These are phyloP conservation scores for Phytopythium montanum DNA, from an alignment of 352 stramenopile species.

Conservation along the genomic window DNA sequence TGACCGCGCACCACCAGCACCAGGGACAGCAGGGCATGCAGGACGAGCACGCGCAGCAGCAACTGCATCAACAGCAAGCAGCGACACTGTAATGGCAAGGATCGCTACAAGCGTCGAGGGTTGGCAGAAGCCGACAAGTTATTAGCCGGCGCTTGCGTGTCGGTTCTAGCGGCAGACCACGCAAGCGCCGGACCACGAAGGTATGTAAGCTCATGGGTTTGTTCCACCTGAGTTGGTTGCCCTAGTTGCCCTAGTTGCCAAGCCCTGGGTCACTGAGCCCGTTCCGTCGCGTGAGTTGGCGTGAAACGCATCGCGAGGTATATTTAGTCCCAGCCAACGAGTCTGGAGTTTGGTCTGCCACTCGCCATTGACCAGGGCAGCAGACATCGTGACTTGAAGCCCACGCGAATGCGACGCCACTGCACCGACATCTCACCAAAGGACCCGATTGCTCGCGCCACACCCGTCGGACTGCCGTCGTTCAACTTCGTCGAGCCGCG, in stretches of 20 bases:
- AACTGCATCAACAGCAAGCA: conserved; percentile 20
- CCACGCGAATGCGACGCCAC: neutral
- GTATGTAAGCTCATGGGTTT: neutral
- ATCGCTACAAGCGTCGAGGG: neutral
- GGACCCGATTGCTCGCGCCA: conserved; percentile 16
- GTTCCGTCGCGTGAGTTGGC: neutral
- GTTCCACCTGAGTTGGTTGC: neutral
- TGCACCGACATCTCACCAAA: neutral
- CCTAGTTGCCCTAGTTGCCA: no score
- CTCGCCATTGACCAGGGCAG: neutral
- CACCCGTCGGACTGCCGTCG: conserved; percentile 36
- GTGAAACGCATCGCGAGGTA: conserved; percentile 1
- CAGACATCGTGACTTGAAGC: neutral
- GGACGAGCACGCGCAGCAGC: conserved; percentile 3
- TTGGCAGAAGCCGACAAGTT: neutral
- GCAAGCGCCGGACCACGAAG: neutral
- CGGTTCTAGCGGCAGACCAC: neutral
- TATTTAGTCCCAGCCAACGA: neutral
- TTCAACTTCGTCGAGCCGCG: conserved; percentile 67
- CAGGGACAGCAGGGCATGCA: conserved; percentile 6
- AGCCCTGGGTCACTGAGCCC: neutral
- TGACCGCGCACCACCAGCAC: conserved; percentile 4
- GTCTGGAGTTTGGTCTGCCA: neutral
- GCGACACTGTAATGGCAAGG: conserved; percentile 34
- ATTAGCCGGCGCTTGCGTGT: neutral